Percentiles rank a stretch among this genome's conserved stretches.
Evolutionary conservation across 345 rosid genomes (phyloP).

Genomic region (Citrus australasica): DNA sequence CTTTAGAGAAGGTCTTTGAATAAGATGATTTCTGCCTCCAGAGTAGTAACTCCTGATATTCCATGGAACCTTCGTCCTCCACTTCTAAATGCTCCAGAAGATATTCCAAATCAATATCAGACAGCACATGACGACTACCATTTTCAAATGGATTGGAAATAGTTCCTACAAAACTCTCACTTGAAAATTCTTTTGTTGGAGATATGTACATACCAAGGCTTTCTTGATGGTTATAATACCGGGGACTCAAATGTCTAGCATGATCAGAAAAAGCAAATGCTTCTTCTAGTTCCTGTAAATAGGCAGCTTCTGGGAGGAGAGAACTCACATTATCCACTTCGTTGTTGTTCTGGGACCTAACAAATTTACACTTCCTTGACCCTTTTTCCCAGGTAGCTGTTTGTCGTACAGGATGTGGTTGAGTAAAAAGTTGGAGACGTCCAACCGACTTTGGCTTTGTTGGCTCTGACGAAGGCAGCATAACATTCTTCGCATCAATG

Average conservation of each 20-base stretch:
- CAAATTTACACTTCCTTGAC: constrained; percentile 23
- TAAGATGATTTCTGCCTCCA: constrained; percentile 60
- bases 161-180: constrained; percentile 27
- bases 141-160: constrained; percentile 29
- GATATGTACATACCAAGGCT: constrained; percentile 19
- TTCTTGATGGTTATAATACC: constrained; percentile 32
- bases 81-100: constrained; percentile 70
- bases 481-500: constrained; percentile 85
- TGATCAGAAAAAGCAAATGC: constrained; percentile 71
- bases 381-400: constrained; percentile 29
- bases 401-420: constrained; percentile 71
- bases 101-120: constrained; percentile 44
- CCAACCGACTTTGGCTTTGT: constrained; percentile 69
- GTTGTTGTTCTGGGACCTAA: constrained; percentile 30
- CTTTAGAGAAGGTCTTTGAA: constrained; percentile 33
- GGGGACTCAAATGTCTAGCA: constrained; percentile 64
- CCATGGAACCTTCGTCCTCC: constrained; percentile 47
- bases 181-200: constrained; percentile 28
- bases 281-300: constrained; percentile 68
- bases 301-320: constrained; percentile 43
- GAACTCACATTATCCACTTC: constrained; percentile 36
- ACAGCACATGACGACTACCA: constrained; percentile 29
- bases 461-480: constrained; percentile 79
- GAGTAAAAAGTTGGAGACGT: constrained; percentile 79
- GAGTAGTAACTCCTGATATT: constrained; percentile 61